Percentiles rank a stretch among this genome's conserved stretches.
phyloP scores from a whole-genome alignment of 2,329 filamentous ascomycete species.

The Aspergillus pseudoviridinutans region DNA sequence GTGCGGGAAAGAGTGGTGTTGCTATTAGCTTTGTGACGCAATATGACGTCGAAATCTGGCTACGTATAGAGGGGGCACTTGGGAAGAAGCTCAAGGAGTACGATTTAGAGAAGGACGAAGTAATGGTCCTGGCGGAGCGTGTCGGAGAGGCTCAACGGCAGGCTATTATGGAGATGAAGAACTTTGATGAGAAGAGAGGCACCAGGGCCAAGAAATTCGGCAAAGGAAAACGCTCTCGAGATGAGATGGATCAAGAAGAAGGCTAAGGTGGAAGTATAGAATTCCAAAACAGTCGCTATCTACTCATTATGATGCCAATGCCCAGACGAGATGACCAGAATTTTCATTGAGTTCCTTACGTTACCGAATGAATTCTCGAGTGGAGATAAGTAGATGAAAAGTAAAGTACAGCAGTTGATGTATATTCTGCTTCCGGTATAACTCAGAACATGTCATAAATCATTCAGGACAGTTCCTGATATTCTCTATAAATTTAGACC shows the following conservation, averaged over 20 bases:
- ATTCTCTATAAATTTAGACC: conserved; percentile 5
- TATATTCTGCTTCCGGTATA: not conserved
- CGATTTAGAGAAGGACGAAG: conserved; percentile 71
- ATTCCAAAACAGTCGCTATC: not conserved
- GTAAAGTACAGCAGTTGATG: not conserved
- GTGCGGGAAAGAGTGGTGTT: conserved; percentile 78
- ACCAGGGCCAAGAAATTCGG: conserved; percentile 48
- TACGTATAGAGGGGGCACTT: conserved; percentile 76
- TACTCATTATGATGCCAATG: not conserved
- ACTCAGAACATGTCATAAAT: conserved; percentile 9
- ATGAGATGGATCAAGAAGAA: conserved; percentile 73
- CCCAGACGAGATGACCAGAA: not conserved
- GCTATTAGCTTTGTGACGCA: conserved; percentile 81
- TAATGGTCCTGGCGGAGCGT: conserved; percentile 72
- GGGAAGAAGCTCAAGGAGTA: conserved; percentile 72
- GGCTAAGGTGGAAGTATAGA: conserved; percentile 42
- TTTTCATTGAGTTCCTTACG: not conserved
- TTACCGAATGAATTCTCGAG: not conserved
- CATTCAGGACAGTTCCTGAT: conserved; percentile 14
- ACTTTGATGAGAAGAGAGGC: conserved; percentile 64
- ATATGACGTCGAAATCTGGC: conserved; percentile 78
- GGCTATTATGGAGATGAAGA: conserved; percentile 78
- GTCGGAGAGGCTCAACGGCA: conserved; percentile 81
- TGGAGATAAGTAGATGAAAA: not conserved
- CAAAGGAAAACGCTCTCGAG: conserved; percentile 53